Conservation (phyloP, 2,329 filamentous ascomycete species). For the Pseudocercospora vitis region DNA sequence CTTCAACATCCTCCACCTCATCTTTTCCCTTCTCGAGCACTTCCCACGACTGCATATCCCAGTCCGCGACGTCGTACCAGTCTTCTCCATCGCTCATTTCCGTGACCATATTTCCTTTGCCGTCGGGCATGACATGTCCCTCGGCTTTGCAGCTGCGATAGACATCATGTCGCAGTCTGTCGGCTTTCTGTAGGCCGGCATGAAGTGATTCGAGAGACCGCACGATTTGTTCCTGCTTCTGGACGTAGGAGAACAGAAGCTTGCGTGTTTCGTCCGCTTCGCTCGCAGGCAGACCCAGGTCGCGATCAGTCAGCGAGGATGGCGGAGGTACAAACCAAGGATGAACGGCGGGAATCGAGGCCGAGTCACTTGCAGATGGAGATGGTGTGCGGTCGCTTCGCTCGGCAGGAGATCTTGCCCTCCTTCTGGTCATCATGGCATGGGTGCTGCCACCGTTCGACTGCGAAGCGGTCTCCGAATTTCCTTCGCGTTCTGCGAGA, state of each 20-base stretch:
- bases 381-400: slow-evolving; percentile 40
- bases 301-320: slow-evolving; percentile 63
- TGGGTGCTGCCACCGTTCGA: slow-evolving; percentile 47
- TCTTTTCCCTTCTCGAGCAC: slow-evolving; percentile 75
- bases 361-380: slow-evolving; percentile 47
- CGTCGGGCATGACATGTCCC: slow-evolving; percentile 59
- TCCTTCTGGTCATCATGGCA: slow-evolving; percentile 57
- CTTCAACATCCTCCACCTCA: slow-evolving; percentile 65
- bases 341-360: slow-evolving; percentile 59
- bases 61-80: slow-evolving; percentile 82
- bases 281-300: slow-evolving; percentile 67
- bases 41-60: slow-evolving; percentile 55
- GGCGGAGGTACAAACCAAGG: slow-evolving; percentile 70
- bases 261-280: slow-evolving; percentile 79
- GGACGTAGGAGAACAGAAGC: slow-evolving; percentile 72
- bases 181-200: slow-evolving; percentile 68
- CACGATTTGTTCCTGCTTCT: slow-evolving; percentile 83
- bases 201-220: slow-evolving; percentile 68
- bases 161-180: slow-evolving; percentile 69
- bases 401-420: slow-evolving; percentile 45
- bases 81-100: slow-evolving; percentile 88
- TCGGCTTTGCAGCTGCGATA: slow-evolving; percentile 76
- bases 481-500: slow-evolving; percentile 24
- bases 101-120: slow-evolving; percentile 34
- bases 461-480: slow-evolving; percentile 44